Evolutionary conservation across 2,329 filamentous ascomycete genomes (phyloP).

Genomic region (Aspergillus jensenii): DNA sequence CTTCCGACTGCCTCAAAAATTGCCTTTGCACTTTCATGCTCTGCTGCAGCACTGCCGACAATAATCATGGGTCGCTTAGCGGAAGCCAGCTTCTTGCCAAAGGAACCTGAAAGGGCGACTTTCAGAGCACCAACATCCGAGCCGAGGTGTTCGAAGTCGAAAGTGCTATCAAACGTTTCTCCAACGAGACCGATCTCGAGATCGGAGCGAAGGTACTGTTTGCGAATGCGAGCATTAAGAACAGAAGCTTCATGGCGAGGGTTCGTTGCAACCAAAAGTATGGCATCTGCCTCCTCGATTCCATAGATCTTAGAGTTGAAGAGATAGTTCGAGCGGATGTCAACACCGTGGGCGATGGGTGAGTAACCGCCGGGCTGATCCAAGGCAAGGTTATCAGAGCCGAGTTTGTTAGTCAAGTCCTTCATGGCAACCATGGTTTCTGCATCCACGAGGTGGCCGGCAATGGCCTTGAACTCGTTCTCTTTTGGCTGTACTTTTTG

Average conservation of each 20-base stretch:
- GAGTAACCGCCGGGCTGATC: constrained; percentile 82
- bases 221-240: constrained; percentile 93
- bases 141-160: constrained; percentile 91
- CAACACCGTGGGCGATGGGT: constrained; percentile 87
- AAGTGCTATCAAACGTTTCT: constrained; percentile 88
- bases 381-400: constrained; percentile 91
- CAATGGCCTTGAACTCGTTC: constrained; percentile 94
- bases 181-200: constrained; percentile 90
- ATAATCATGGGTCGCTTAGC: constrained; percentile 97
- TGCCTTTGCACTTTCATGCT: constrained; percentile 86
- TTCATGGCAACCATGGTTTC: constrained; percentile 96
- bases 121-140: constrained; percentile 77
- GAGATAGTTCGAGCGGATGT: constrained; percentile 89
- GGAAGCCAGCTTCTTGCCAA: constrained; percentile 85
- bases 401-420: constrained; percentile 93
- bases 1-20: constrained; percentile 87
- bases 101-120: constrained; percentile 77
- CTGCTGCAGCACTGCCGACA: constrained; percentile 85
- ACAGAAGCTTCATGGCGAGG: constrained; percentile 92
- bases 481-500: constrained; percentile 76
- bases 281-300: constrained; percentile 88
- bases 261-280: constrained; percentile 93
- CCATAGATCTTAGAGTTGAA: constrained; percentile 96
- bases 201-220: constrained; percentile 95
- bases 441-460: constrained; percentile 85